Conservation (phyloP, 2,329 filamentous ascomycete species). For the Hortaea sp. region DNA sequence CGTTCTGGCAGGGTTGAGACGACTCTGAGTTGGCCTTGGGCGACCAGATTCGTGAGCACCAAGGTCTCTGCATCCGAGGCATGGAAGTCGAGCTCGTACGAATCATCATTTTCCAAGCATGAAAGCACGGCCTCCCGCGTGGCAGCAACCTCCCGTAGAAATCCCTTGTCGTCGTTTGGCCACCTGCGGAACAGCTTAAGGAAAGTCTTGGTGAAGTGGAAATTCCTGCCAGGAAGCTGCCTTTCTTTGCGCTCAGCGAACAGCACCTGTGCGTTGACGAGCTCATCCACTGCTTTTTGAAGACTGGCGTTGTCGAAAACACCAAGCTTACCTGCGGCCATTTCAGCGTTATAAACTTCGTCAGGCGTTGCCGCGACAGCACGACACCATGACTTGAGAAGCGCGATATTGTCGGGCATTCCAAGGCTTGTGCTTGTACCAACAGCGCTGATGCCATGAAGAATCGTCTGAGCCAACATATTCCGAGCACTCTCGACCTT, state of each 20-base stretch:
- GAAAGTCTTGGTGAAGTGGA: slow-evolving; percentile 52
- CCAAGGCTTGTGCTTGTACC: neutral
- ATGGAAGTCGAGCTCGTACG: slow-evolving; percentile 42
- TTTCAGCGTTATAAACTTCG: slow-evolving; percentile 27
- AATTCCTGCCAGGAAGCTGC: slow-evolving; percentile 50
- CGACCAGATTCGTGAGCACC: slow-evolving; percentile 56
- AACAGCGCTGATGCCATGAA: slow-evolving; percentile 3
- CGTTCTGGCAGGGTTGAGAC: slow-evolving; percentile 49
- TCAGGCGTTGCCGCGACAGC: slow-evolving; percentile 35
- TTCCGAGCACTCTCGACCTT: slow-evolving; percentile 11
- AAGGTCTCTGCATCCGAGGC: slow-evolving; percentile 57
- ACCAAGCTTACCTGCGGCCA: slow-evolving; percentile 32
- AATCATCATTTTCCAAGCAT: slow-evolving; percentile 27
- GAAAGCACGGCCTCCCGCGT: slow-evolving; percentile 14
- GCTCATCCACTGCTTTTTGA: slow-evolving; percentile 43
- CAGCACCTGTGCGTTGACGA: slow-evolving; percentile 46
- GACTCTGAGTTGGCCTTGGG: slow-evolving; percentile 46
- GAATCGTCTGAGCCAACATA: slow-evolving; percentile 9
- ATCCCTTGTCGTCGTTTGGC: slow-evolving; percentile 30
- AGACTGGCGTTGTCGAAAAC: slow-evolving; percentile 25
- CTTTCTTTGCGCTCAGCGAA: slow-evolving; percentile 52
- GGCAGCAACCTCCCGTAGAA: slow-evolving; percentile 17
- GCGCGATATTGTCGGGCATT: slow-evolving; percentile 10
- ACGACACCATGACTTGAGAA: slow-evolving; percentile 36
- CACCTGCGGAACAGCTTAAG: slow-evolving; percentile 46